Conservation (phyloP, 305 asterid species). For the Fraxinus floribunda region DNA sequence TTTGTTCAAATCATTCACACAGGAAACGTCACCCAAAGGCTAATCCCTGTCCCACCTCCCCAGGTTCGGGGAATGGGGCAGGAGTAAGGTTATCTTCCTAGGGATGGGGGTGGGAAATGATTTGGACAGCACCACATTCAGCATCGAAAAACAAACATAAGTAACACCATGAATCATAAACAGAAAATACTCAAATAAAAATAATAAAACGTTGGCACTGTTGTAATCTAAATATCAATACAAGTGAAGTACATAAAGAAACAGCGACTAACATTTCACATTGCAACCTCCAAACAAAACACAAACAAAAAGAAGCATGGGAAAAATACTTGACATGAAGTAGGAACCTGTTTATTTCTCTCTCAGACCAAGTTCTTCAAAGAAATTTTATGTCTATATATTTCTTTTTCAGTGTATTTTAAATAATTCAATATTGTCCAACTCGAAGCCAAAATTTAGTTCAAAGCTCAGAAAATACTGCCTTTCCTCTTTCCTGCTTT, state of each 20-base stretch:
- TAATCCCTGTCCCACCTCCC: not conserved
- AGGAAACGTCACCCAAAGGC: not conserved
- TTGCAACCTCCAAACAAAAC: not conserved
- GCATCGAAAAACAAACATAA: not conserved
- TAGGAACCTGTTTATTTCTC: not conserved
- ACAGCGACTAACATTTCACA: not conserved
- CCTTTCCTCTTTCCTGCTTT: not conserved
- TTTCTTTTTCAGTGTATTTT: not conserved
- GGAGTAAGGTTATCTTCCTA: not conserved
- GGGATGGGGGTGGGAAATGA: not conserved
- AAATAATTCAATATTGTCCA: not conserved
- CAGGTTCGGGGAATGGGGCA: not conserved
- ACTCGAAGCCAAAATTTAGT: not conserved
- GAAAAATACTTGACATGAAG: not conserved
- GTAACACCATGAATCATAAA: not conserved
- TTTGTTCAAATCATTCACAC: not conserved
- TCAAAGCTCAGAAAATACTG: not conserved
- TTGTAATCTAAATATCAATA: not conserved
- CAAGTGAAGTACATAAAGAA: not conserved
- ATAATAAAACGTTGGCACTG: not conserved
- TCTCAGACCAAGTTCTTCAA: not conserved
- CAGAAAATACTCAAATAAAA: not conserved
- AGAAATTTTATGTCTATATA: not conserved
- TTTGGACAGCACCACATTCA: not conserved
- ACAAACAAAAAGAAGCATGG: not conserved